Evolutionary conservation across 306 rosid species (phyloP), one percentile per base, ranked within the genome.

Genomic region (Ormosia emarginata): DNA sequence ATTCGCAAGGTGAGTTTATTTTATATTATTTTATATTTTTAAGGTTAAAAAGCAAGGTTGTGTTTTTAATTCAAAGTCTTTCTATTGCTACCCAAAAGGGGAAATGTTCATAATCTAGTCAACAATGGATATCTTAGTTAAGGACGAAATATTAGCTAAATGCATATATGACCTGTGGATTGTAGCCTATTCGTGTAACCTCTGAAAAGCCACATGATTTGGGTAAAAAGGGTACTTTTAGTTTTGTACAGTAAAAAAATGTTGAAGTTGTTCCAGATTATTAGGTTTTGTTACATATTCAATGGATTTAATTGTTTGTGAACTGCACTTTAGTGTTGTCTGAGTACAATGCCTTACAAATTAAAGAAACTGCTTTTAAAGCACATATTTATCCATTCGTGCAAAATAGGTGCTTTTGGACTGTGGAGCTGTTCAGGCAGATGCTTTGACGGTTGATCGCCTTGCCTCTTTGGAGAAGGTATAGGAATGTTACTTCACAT

Each of bases 391-490:
- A 34, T 62, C 67, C 40, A 10, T 70, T 55, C 69, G 77, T 79
- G 10, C 68, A 33, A 85, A 61, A 62, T 50, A 93, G 98, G 99
- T 90, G 68, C 89, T 96, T 82, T 82, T 96, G 81, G 97, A 96
- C 78, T 93, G 98, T 85, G 99, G 99, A 76, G 97, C 99, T 32
- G 98, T 93, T 86, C 99, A 96, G 90, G 92, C 94, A 0, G 98
- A 95, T 89, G 99, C 99, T 15, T 87, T 95, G 80, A 95, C 99
- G 0, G 99, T 95, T 0, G 98, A 95, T 89, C 98, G 99, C 46
- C 96, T 95, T 67, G 99, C 98, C 6, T 95, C 99, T 36, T 87
- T 95, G 91, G 92, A 89, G 83, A 93, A 92, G 98, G 99, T 95
- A 86, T 55, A 44, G 32, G 33, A 50, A 40, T 46, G 33, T 11